Percentiles rank a stretch among this genome's conserved stretches.
Evolutionary conservation across 352 stramenopile species (phyloP).

Genomic region (Phytophthora sojae): DNA sequence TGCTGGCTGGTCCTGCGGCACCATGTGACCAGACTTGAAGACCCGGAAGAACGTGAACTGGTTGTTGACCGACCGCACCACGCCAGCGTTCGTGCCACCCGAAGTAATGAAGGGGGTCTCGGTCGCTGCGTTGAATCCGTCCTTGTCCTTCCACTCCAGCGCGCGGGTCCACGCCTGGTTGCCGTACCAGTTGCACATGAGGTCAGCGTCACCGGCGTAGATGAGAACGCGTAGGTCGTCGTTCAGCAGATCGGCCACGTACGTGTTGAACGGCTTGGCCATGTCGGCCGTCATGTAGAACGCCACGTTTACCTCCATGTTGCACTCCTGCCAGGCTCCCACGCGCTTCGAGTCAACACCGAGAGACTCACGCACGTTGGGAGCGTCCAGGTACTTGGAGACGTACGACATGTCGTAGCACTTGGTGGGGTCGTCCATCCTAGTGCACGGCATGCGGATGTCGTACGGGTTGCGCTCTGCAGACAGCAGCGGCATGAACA

Average conservation of each 20-base stretch:
- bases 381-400: conserved; percentile 78
- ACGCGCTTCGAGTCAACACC: conserved; percentile 49
- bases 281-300: conserved; percentile 88
- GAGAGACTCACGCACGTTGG: conserved; percentile 50
- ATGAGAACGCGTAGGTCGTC: conserved; percentile 87
- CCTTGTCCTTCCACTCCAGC: conserved; percentile 92
- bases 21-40: conserved; percentile 74
- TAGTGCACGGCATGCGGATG: conserved; percentile 55
- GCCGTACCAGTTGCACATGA: conserved; percentile 97
- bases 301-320: conserved; percentile 89
- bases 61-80: conserved; percentile 50
- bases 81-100: conserved; percentile 30
- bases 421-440: conserved; percentile 43
- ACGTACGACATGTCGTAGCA: conserved; percentile 73
- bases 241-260: conserved; percentile 90
- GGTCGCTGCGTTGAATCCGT: conserved; percentile 81
- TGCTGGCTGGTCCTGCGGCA: conserved; percentile 61
- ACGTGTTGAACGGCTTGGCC: conserved; percentile 91
- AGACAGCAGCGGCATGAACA: conserved; percentile 53
- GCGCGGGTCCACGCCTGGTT: conserved; percentile 94
- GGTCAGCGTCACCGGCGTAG: conserved; percentile 96
- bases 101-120: conserved; percentile 29
- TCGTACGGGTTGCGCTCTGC: conserved; percentile 64
- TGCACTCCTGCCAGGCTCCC: conserved; percentile 90
- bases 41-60: conserved; percentile 68